These are phyloP conservation scores for Penicillium sumatraense DNA, from an alignment of 2,329 filamentous ascomycete genomes.

Conservation along the genomic window DNA sequence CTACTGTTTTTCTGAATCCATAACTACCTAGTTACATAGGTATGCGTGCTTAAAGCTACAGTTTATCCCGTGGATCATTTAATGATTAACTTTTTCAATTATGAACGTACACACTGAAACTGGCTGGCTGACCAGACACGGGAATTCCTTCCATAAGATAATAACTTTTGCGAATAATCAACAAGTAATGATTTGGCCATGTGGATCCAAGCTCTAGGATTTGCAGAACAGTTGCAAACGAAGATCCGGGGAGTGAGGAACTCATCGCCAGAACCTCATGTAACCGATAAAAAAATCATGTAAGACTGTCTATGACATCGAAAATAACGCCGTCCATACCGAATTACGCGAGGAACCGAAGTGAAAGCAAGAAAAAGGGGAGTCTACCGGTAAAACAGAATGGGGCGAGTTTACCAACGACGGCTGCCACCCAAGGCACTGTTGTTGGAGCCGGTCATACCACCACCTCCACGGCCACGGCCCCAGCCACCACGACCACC, in stretches of 20 bases:
- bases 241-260: constrained; percentile 8
- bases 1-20: too few relatives aligned
- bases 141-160: background rate
- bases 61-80: background rate
- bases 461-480: constrained; percentile 52
- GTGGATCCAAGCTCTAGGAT: constrained; percentile 17
- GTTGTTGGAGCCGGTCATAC: constrained; percentile 62
- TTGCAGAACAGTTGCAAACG: constrained; percentile 6
- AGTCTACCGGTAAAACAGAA: constrained; percentile 35
- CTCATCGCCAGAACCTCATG: constrained; percentile 11
- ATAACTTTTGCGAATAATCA: constrained; percentile 26
- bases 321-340: constrained; percentile 43
- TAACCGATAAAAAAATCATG: constrained; percentile 26
- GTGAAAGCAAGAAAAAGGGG: constrained; percentile 23
- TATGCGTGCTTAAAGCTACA: too few relatives aligned
- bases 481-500: constrained; percentile 66
- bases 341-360: constrained; percentile 38
- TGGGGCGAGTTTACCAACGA: constrained; percentile 58
- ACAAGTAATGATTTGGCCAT: constrained; percentile 23
- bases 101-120: constrained; percentile 14
- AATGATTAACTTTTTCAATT: constrained; percentile 10
- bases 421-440: constrained; percentile 61
- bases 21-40: too few relatives aligned
- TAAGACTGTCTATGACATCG: constrained; percentile 43
- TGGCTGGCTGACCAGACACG: background rate